phyloP scores from a whole-genome alignment of 108 stramenopile species.

The Cyclotella kingstonii region DNA sequence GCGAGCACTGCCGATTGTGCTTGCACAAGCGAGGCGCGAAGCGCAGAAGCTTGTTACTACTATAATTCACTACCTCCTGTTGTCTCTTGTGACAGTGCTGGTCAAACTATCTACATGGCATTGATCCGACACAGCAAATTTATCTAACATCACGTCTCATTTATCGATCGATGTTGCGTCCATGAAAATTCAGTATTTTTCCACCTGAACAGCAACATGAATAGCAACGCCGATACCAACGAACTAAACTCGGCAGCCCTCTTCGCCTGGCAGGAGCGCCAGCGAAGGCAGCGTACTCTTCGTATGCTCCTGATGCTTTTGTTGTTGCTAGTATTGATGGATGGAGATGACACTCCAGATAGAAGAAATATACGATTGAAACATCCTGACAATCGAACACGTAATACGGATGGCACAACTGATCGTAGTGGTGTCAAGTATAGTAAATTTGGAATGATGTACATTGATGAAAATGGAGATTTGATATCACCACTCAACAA shows the following conservation, averaged over 20 bases:
- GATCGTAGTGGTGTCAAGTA: background rate
- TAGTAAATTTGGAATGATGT: constrained; percentile 1
- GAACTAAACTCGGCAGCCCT: background rate
- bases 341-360: constrained; percentile 68
- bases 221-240: too few species aligned
- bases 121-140: too few species aligned
- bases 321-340: constrained; percentile 77
- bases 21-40: too few species aligned
- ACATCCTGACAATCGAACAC: background rate
- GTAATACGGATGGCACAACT: background rate
- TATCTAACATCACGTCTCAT: too few species aligned
- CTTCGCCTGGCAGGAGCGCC: constrained; percentile 64
- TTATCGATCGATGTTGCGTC: too few species aligned
- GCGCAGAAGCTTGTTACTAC: too few species aligned
- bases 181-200: too few species aligned
- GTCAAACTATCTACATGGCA: too few species aligned
- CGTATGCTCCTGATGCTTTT: constrained; percentile 81
- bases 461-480: constrained; percentile 27
- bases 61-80: background rate
- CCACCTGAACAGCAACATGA: too few species aligned
- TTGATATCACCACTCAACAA: constrained; percentile 2
- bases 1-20: too few species aligned
- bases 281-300: constrained; percentile 72
- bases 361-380: constrained; percentile 3
- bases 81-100: too few species aligned